These are phyloP conservation scores for Vicia faba DNA, from an alignment of 306 rosid genomes.

Conservation along the genomic window DNA sequence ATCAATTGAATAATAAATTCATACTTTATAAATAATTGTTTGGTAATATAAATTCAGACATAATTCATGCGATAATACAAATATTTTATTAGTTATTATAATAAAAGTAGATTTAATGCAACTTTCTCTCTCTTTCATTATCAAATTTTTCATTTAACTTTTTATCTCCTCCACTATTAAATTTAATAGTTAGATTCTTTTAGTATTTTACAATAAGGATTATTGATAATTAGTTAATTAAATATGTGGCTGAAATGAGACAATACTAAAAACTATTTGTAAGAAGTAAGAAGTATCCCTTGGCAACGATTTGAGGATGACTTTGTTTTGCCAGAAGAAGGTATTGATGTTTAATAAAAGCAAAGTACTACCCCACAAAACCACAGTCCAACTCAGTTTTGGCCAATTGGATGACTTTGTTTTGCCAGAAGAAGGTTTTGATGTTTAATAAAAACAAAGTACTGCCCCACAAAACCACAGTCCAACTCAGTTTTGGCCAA, in stretches of 20 bases:
- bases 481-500: not conserved
- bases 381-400: not conserved
- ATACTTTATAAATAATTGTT: too few species aligned
- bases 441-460: not conserved
- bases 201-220: too few species aligned
- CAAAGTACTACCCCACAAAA: not conserved
- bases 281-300: conserved; percentile 12
- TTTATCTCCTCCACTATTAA: too few species aligned
- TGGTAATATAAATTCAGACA: too few species aligned
- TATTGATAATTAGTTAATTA: conserved; percentile 2
- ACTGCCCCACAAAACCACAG: not conserved
- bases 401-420: conserved; percentile 6
- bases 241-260: not conserved
- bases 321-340: conserved; percentile 9
- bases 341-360: not conserved
- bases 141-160: too few species aligned
- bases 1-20: too few species aligned
- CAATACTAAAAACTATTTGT: not conserved
- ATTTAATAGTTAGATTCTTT: too few species aligned
- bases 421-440: conserved; percentile 10
- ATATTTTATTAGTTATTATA: too few species aligned
- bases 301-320: not conserved
- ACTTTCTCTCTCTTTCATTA: too few species aligned
- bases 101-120: too few species aligned
- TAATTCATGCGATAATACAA: too few species aligned